phyloP scores from a whole-genome alignment of 176 grass and related monocot genomes.

The Oryza punctata region DNA sequence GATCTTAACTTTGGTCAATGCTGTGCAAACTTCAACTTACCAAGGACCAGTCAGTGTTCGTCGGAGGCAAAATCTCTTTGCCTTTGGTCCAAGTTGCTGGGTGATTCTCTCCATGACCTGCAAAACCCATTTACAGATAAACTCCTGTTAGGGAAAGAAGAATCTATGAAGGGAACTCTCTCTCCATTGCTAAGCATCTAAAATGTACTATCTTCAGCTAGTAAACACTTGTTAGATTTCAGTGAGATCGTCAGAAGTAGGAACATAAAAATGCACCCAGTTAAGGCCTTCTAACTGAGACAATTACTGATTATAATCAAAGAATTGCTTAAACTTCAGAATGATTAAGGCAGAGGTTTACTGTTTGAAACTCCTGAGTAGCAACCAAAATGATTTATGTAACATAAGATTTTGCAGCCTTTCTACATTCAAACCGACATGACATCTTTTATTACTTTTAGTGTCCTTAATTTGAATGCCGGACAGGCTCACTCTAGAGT shows the following conservation, averaged over 20 bases:
- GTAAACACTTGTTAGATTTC: background rate
- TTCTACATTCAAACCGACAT: background rate
- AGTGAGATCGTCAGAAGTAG: background rate
- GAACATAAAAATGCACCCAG: background rate
- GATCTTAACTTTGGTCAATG: slow-evolving; percentile 19
- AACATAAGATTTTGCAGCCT: background rate
- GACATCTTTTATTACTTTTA: background rate
- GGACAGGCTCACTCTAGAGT: background rate
- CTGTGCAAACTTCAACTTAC: slow-evolving; percentile 45
- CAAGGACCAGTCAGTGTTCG: slow-evolving; percentile 68
- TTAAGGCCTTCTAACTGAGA: background rate
- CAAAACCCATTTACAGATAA: slow-evolving; percentile 30
- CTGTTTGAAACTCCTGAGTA: background rate
- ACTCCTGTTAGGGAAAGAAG: slow-evolving; percentile 23
- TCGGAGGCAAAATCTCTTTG: slow-evolving; percentile 66
- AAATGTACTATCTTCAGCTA: slow-evolving; percentile 14
- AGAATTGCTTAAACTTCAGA: background rate
- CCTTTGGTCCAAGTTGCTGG: slow-evolving; percentile 53
- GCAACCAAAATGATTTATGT: background rate
- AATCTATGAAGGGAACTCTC: background rate
- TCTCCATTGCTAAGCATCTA: background rate
- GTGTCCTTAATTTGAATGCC: background rate
- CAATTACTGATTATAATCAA: background rate
- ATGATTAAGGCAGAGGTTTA: background rate
- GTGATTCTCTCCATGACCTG: slow-evolving; percentile 66